Conservation (phyloP, 2,329 filamentous ascomycete genomes). For the Biscogniauxia marginata region DNA sequence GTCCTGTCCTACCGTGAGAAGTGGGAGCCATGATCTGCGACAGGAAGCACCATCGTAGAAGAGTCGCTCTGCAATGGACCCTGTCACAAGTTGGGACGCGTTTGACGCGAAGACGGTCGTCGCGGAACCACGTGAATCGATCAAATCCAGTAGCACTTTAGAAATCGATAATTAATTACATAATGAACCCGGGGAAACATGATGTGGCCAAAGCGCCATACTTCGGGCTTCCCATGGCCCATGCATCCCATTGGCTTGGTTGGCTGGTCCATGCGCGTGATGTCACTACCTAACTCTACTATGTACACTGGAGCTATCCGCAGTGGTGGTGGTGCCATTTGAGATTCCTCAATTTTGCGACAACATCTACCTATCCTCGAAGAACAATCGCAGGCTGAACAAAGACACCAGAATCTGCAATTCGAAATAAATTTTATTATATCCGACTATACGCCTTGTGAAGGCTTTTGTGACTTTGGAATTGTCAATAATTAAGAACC, state of each 20-base stretch:
- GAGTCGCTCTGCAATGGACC: neutral
- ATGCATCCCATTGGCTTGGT: too few relatives aligned
- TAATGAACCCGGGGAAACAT: too few relatives aligned
- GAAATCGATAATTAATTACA: neutral
- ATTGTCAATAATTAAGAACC: too few relatives aligned
- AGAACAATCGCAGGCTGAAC: neutral
- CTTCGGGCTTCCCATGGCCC: too few relatives aligned
- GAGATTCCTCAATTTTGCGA: neutral
- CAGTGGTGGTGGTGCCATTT: neutral
- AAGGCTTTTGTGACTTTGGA: too few relatives aligned
- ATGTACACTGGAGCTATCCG: neutral
- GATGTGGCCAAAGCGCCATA: too few relatives aligned
- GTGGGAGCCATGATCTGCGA: slow-evolving; percentile 28
- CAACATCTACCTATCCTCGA: neutral
- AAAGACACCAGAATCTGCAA: neutral
- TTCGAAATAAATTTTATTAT: neutral
- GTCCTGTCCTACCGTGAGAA: slow-evolving; percentile 29
- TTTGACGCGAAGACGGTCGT: slow-evolving; percentile 15
- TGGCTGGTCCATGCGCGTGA: neutral
- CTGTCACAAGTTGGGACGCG: neutral
- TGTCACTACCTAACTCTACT: neutral
- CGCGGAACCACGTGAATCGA: slow-evolving; percentile 17
- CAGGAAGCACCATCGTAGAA: neutral
- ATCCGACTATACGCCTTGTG: neutral
- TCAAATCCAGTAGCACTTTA: neutral